Evolutionary conservation across 2,329 filamentous ascomycete species (phyloP).

Genomic region (Macrophomina pseudophaseolina): DNA sequence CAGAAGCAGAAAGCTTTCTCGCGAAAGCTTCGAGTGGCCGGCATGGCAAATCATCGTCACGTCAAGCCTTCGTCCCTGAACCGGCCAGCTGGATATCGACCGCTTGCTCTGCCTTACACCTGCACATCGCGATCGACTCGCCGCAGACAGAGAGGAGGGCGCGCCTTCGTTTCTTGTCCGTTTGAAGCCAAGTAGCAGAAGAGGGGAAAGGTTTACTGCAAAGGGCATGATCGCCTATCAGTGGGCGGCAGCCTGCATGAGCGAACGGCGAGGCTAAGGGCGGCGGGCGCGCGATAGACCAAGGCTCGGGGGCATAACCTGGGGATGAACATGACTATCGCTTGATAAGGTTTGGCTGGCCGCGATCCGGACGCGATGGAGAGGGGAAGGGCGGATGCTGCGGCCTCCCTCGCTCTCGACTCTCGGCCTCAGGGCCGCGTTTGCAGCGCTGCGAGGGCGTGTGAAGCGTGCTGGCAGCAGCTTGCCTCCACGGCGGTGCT

Average conservation of each 20-base stretch:
- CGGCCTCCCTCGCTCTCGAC: not conserved
- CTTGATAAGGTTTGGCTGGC: constrained; percentile 17
- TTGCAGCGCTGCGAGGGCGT: not conserved
- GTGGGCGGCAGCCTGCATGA: constrained; percentile 7
- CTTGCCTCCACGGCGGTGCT: not conserved
- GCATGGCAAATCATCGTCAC: not conserved
- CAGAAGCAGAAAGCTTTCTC: not conserved
- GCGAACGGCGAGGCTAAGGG: not conserved
- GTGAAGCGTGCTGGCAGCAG: not conserved
- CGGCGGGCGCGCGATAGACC: constrained; percentile 1
- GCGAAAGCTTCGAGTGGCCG: not conserved
- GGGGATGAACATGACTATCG: not conserved
- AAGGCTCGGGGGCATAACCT: not conserved
- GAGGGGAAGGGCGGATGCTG: not conserved
- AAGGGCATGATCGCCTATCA: constrained; percentile 23
- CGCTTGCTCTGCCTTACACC: not conserved
- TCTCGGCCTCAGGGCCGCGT: not conserved
- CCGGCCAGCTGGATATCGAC: not conserved
- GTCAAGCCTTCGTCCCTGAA: not conserved
- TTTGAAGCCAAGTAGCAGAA: not conserved
- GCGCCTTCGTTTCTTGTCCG: not conserved
- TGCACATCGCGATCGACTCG: constrained; percentile 3
- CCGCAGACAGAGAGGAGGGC: not conserved
- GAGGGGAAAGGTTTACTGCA: constrained; percentile 24
- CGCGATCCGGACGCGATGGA: not conserved